Evolutionary conservation across 192 early-diverging fungal genomes (phyloP), one percentile per base, ranked within the genome.

Genomic region (Rhizoclosmatium sp.): DNA sequence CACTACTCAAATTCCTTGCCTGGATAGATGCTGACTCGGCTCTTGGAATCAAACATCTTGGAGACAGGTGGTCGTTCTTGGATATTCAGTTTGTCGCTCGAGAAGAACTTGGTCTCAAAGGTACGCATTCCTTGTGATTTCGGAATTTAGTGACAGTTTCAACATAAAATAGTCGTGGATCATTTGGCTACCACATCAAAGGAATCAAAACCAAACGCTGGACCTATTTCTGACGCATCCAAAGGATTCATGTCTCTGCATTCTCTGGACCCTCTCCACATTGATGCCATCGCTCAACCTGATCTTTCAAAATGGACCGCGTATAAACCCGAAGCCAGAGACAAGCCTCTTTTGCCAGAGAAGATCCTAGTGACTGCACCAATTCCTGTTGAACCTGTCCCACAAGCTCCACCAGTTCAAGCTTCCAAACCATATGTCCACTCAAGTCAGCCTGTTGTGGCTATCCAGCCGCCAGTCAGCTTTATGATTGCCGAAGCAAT

Each of bases 61-160:
- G 91, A 7, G 87, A 89, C 3, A 85, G 93, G 48, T 95, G 95
- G 84, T 87, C 89, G 47, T 97, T 93, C 79, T 82, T 94, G 56
- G 91, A 93, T 68, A 91, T 96, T 42, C 78, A 92, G 71, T 82
- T 89, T 59, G 91, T 97, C 60, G 91, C 87, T 23, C 88, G 93
- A 16, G 69, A 78, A 45, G 97, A 98, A 78, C 82, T 98, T 48
- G 82, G 58, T 58, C 45, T 69, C 71, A 48, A 47, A 56, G 70
- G 51, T 80, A 64, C 23, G 47, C 1, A 7, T 54, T 1, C 16
- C 0, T 31, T 31, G 31, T 31, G 31, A 31, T 31, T 31, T 31
- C 31, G 31, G 31, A 31, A 31, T 31, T 31, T 31, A 31, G 0
- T 31, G 31, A 31, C 31, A 31, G 0, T 31, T 31, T 31, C 31